Percentiles rank a stretch among this genome's conserved stretches.
phyloP scores from a whole-genome alignment of 2,329 filamentous ascomycete species.

The Penicillium vulpinum region DNA sequence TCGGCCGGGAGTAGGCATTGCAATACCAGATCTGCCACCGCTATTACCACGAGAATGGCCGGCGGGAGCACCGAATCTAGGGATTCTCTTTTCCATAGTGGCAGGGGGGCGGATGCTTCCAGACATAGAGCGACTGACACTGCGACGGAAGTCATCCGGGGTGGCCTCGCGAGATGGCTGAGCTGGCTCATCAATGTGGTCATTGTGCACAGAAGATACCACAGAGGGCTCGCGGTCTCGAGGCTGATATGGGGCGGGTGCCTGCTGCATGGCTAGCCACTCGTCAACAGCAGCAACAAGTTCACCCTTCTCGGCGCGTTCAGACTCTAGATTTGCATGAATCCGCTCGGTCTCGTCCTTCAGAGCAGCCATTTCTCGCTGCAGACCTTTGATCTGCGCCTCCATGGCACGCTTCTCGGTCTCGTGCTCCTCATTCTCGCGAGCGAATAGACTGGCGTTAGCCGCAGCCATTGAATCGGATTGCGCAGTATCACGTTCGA shows the following conservation, averaged over 20 bases:
- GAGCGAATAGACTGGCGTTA: conserved; percentile 46
- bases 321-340: conserved; percentile 57
- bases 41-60: conserved; percentile 38
- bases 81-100: conserved; percentile 32
- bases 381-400: conserved; percentile 72
- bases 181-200: conserved; percentile 11
- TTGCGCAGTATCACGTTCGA: conserved; percentile 65
- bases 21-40: conserved; percentile 39
- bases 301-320: conserved; percentile 52
- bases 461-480: conserved; percentile 53
- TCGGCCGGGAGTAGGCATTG: conserved; percentile 48
- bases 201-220: conserved; percentile 14
- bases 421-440: conserved; percentile 61
- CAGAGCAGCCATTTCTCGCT: conserved; percentile 69
- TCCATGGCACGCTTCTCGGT: conserved; percentile 68
- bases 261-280: conserved; percentile 46
- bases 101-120: conserved; percentile 36
- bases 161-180: conserved; percentile 16
- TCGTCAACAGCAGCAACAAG: conserved; percentile 50
- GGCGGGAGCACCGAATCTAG: conserved; percentile 33
- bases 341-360: conserved; percentile 68
- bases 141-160: conserved; percentile 24
- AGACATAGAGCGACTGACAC: conserved; percentile 28
- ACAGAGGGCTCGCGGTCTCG: conserved; percentile 19
- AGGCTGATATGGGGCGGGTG: conserved; percentile 11